These are phyloP conservation scores for Sindora glabra DNA, from an alignment of 306 rosid species.

Conservation along the genomic window DNA sequence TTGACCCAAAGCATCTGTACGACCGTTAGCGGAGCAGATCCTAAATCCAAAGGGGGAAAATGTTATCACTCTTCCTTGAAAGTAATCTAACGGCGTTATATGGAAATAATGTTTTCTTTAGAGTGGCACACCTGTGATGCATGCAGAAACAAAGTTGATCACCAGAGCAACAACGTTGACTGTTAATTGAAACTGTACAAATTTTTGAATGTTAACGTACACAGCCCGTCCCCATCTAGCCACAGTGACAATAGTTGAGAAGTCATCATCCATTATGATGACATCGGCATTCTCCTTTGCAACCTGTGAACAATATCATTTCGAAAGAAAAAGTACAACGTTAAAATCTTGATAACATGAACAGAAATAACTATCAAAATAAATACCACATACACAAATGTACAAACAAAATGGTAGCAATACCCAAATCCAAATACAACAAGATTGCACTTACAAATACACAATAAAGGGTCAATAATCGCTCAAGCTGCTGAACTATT, in stretches of 20 bases:
- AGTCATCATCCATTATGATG: constrained; percentile 85
- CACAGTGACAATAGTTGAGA: constrained; percentile 72
- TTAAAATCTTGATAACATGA: constrained; percentile 5
- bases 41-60: constrained; percentile 36
- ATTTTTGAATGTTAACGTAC: constrained; percentile 89
- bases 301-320: constrained; percentile 47
- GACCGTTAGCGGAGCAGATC: constrained; percentile 94
- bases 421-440: not conserved
- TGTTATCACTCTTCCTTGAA: not conserved
- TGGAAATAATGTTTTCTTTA: not conserved
- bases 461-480: not conserved
- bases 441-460: not conserved
- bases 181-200: constrained; percentile 94
- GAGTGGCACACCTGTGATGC: constrained; percentile 68
- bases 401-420: too few relatives aligned
- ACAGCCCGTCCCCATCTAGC: constrained; percentile 96
- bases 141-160: constrained; percentile 82
- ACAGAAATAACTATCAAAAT: not conserved
- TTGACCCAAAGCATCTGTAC: constrained; percentile 98
- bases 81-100: not conserved
- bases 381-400: not conserved
- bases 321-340: not conserved
- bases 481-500: not conserved
- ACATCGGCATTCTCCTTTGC: constrained; percentile 95
- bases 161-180: constrained; percentile 87